Percentiles rank a stretch among this genome's conserved stretches.
These are phyloP conservation scores for Alnus glutinosa DNA, from an alignment of 306 rosid species.

Conservation along the genomic window DNA sequence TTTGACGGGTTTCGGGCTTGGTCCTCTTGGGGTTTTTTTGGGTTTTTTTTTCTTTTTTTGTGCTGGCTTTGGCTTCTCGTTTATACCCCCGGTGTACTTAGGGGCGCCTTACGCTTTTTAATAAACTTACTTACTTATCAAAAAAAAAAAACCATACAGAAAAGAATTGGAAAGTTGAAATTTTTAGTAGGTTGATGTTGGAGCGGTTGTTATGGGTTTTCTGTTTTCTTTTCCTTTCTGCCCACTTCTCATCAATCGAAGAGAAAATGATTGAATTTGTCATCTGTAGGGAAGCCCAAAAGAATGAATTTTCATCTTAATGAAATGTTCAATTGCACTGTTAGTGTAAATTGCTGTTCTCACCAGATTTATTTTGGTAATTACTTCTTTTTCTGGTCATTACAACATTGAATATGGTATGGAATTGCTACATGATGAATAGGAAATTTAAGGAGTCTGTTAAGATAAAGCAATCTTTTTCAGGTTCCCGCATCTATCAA, in stretches of 20 bases:
- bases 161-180: not conserved
- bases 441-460: slow-evolving; percentile 18
- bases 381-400: not conserved
- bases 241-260: not conserved
- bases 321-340: not conserved
- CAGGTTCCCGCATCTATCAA: slow-evolving; percentile 94
- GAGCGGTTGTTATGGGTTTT: not conserved
- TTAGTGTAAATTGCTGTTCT: not conserved
- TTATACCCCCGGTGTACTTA: no score
- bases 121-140: no score
- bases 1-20: no score
- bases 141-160: not conserved
- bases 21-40: no score
- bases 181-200: not conserved
- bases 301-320: not conserved
- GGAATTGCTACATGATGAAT: slow-evolving; percentile 8
- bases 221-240: not conserved
- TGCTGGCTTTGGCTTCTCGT: no score
- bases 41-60: no score
- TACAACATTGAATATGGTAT: not conserved
- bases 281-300: not conserved
- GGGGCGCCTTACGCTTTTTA: no score
- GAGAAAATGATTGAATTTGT: not conserved
- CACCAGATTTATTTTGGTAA: not conserved
- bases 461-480: slow-evolving; percentile 20